Percentiles rank a stretch among this genome's conserved stretches.
These are phyloP conservation scores for Pleomassaria siparia DNA, from an alignment of 2,329 filamentous ascomycete genomes.

Conservation along the genomic window DNA sequence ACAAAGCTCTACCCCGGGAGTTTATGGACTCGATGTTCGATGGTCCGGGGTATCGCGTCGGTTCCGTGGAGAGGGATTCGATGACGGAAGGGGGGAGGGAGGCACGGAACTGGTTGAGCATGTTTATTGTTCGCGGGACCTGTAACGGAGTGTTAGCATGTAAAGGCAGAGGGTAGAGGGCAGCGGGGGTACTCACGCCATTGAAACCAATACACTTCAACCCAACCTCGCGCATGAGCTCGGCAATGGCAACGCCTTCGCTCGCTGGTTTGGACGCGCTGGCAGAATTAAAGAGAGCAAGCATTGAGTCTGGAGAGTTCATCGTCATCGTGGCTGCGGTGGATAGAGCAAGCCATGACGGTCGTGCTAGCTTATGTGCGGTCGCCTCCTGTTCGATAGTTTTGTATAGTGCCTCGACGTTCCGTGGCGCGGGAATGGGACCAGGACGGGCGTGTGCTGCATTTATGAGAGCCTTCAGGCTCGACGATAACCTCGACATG, in stretches of 20 bases:
- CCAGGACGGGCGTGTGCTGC: conserved; percentile 39
- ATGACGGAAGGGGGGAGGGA: conserved; percentile 60
- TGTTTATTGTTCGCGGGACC: conserved; percentile 80
- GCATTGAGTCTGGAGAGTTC: conserved; percentile 75
- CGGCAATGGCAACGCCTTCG: conserved; percentile 55
- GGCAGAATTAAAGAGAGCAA: conserved; percentile 55
- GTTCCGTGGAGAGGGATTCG: conserved; percentile 53
- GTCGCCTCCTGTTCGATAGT: conserved; percentile 36
- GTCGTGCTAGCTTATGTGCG: conserved; percentile 30
- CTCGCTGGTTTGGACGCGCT: conserved; percentile 13
- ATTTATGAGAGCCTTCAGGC: conserved; percentile 37
- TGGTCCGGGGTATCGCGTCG: conserved; percentile 50
- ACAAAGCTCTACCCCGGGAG: conserved; percentile 63
- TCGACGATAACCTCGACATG: conserved; percentile 41
- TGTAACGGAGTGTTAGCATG: conserved; percentile 17
- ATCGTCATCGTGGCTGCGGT: conserved; percentile 79
- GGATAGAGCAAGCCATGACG: conserved; percentile 46
- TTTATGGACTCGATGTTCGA: conserved; percentile 56
- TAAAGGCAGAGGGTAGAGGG: not conserved
- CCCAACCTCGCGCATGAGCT: conserved; percentile 71
- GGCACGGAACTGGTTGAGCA: conserved; percentile 67
- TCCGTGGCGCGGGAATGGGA: conserved; percentile 34
- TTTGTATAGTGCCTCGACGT: conserved; percentile 34
- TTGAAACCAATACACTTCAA: conserved; percentile 77
- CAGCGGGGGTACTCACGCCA: conserved; percentile 45